phyloP scores from a whole-genome alignment of 345 rosid species.

The Acer negundo region DNA sequence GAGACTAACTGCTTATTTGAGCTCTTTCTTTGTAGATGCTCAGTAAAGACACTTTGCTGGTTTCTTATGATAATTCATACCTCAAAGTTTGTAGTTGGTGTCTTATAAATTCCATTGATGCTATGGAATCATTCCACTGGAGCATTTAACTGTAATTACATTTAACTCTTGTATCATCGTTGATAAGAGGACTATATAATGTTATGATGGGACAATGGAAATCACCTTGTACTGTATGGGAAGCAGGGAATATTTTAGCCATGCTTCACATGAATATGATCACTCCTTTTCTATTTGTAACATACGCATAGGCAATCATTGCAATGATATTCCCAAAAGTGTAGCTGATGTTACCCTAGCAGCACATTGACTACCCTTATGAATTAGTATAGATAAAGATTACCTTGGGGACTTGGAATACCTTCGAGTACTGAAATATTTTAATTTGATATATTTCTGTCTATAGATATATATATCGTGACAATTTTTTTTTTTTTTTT shows the following conservation, averaged over 20 bases:
- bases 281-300: neutral
- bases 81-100: neutral
- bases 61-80: too few relatives aligned
- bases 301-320: constrained; percentile 4
- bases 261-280: neutral
- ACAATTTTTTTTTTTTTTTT: neutral
- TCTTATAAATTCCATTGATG: constrained; percentile 1
- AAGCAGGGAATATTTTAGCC: neutral
- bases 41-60: neutral
- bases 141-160: neutral
- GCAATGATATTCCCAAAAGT: constrained; percentile 1
- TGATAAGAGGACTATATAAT: neutral
- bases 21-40: neutral
- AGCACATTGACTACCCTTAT: neutral
- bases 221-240: neutral
- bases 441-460: constrained; percentile 5
- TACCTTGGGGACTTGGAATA: neutral
- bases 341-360: constrained; percentile 16
- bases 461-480: neutral
- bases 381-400: neutral
- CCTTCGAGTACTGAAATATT: neutral
- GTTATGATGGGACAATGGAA: constrained; percentile 13
- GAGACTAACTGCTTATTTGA: neutral
- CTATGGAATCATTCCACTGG: neutral
- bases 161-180: neutral